Evolutionary conservation across 1,284 basidiomycete species (phyloP).

Genomic region (Pholiota adiposa): DNA sequence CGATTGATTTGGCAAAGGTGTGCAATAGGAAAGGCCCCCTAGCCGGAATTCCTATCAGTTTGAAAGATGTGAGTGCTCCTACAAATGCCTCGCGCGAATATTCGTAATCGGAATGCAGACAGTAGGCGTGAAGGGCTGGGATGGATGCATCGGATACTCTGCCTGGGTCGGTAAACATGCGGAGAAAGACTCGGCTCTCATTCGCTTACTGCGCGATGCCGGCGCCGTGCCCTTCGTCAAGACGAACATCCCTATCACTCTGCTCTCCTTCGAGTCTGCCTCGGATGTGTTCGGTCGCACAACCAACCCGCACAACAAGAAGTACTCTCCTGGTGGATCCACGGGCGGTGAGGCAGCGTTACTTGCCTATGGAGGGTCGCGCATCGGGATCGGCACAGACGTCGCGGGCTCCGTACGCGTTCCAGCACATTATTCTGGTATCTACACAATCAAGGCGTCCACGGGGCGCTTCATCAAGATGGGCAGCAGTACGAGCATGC

Average conservation of each 20-base stretch:
- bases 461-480: slow-evolving; percentile 52
- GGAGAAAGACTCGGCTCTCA: slow-evolving; percentile 50
- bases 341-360: slow-evolving; percentile 76
- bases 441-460: slow-evolving; percentile 67
- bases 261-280: slow-evolving; percentile 75
- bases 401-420: slow-evolving; percentile 75
- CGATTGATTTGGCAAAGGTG: slow-evolving; percentile 44
- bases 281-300: slow-evolving; percentile 76
- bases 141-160: slow-evolving; percentile 67
- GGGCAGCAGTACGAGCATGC: slow-evolving; percentile 50
- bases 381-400: slow-evolving; percentile 77
- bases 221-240: slow-evolving; percentile 82
- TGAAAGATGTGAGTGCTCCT: slow-evolving; percentile 44
- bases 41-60: slow-evolving; percentile 51
- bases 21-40: slow-evolving; percentile 50
- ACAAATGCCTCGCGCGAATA: neutral
- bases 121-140: slow-evolving; percentile 55
- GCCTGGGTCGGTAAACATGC: slow-evolving; percentile 50
- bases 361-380: slow-evolving; percentile 68
- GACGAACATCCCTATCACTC: slow-evolving; percentile 74
- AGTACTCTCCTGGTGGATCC: slow-evolving; percentile 69
- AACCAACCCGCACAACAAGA: slow-evolving; percentile 63
- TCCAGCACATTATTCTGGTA: slow-evolving; percentile 74
- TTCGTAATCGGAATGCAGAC: slow-evolving; percentile 31
- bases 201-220: slow-evolving; percentile 63